Base-by-base conservation (phyloP, 169 alveolate genomes). In the Perkinsus chesapeaki region DNA sequence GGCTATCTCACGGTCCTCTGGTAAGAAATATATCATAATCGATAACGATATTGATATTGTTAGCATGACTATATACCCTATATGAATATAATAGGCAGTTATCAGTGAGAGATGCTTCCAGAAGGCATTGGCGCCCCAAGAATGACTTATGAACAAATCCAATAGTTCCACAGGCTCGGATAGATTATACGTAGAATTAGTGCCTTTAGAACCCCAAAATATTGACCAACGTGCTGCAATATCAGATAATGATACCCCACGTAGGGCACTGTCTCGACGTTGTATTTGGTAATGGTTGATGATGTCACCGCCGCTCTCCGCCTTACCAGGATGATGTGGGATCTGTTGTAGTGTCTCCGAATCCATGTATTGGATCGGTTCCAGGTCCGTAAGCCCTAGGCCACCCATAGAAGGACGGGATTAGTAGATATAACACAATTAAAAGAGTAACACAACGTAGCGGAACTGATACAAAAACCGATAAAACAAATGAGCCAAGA, bases 361-460 rank as follows among this genome's bases (percentile, higher is more conserved):
- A 27, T 60, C 82, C 27, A 16, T 16, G 37, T 60, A 27, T 1
- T 12, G 23, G 82, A 60, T 34, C 82, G 37, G 82, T 20, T 60
- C 82, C 27, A 60, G 82, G 82, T 60, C 82, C 31, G 82, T 16
- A 20, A 60, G 27, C 0, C 82, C 82, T 60, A 60, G 82, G 82
- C 82, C 82, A 60, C 82, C 82, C 82, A 60, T 60, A 20, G 82
- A 60, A n/a, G n/a, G n/a, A n/a, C n/a, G n/a, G 82, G 82, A 60
- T 60, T 27, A 5, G 12, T 5, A 60, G 82, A 34, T 20, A 27
- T 5, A 12, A 27, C 82, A 34, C 3, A 34, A 60, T 3, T 12
- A 34, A 27, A 60, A 16, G 31, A 34, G 27, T 60, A 20, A 60
- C 31, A 60, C 82, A 60, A 23, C 82, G 82, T 60, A 60, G 82